Conservation (phyloP, 108 stramenopile genomes). For the Cylindrotheca closterium region DNA sequence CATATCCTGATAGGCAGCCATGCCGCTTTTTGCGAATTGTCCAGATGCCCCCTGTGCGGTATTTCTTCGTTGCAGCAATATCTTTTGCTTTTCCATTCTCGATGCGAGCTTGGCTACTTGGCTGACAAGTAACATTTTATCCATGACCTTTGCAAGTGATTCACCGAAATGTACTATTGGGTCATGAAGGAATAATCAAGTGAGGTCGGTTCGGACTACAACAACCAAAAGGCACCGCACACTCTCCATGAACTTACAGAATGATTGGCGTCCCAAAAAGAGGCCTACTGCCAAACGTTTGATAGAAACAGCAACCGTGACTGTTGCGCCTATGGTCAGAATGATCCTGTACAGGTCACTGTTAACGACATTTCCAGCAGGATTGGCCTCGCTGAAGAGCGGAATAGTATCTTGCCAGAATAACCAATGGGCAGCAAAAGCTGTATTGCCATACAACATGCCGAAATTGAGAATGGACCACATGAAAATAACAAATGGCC, state of each 20-base stretch:
- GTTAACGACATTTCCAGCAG: slow-evolving; percentile 22
- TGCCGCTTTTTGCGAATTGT: no score
- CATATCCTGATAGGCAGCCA: no score
- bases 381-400: slow-evolving; percentile 30
- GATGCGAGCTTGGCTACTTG: slow-evolving; percentile 42
- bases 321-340: slow-evolving; percentile 29
- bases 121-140: slow-evolving; percentile 62
- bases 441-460: slow-evolving; percentile 22
- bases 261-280: slow-evolving; percentile 55
- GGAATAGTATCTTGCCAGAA: slow-evolving; percentile 13
- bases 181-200: no score
- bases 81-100: slow-evolving; percentile 1
- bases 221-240: no score
- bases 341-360: slow-evolving; percentile 17
- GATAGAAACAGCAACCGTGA: slow-evolving; percentile 45
- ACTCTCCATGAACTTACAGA: slow-evolving; percentile 40
- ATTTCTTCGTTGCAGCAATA: no score
- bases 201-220: no score
- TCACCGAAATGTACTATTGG: slow-evolving; percentile 52
- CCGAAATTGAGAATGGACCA: slow-evolving; percentile 38
- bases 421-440: slow-evolving; percentile 39
- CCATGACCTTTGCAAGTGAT: slow-evolving; percentile 54
- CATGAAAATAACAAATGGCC: slow-evolving; percentile 40
- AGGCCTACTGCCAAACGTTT: slow-evolving; percentile 62
- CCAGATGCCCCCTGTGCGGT: no score